Evolutionary conservation across 1,284 basidiomycete genomes (phyloP), one percentile per base, ranked within the genome.

Genomic region (Stygiomarasmius scandens): DNA sequence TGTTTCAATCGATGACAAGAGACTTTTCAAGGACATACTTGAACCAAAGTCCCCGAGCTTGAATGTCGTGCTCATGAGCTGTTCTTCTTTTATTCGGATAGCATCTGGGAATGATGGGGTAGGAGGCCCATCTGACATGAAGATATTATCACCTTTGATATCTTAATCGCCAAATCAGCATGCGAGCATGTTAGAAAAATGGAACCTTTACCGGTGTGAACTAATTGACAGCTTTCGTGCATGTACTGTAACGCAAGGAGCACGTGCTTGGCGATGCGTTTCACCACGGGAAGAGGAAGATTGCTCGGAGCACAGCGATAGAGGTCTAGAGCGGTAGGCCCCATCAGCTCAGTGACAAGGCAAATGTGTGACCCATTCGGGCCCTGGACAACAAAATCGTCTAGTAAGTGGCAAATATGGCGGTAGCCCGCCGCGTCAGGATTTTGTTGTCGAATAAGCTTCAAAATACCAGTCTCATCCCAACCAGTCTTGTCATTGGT

Each of bases 231-330:
- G 63, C 80, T 81, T 61, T 78, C 74, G 55, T 82, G 80, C 57
- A 82, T 74, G 64, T 81, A 82, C 61, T 78, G 74, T 53, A 82
- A 67, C 2, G 76, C 79, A 22, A 75, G 67, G 27, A 81, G 67
- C 29, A 80, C 71, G 61, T 82, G 79, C 58, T 75, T 76, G 14
- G 74, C 68, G 45, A 81, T 71, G 58, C 77, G 74, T 64, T 78
- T 77, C 58, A 80, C 73, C 62, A 80, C 72, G 56, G 72, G 69
- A 29, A 75, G 69, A 20, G 78, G 78, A 29, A 80, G 71, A 32
- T 71, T 73, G 34, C 24, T 1, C 16, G 47, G 23, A 53, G 34
- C 51, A 34, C 71, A 67, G 19, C 63, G 75, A 71, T 60, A 76
- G 74, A 54, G 72, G 67, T 67, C 55, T 73, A 78, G 70, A 74